Base-by-base conservation (phyloP, 495 filamentous ascomycete genomes). In the Achaetomiella virescens region DNA sequence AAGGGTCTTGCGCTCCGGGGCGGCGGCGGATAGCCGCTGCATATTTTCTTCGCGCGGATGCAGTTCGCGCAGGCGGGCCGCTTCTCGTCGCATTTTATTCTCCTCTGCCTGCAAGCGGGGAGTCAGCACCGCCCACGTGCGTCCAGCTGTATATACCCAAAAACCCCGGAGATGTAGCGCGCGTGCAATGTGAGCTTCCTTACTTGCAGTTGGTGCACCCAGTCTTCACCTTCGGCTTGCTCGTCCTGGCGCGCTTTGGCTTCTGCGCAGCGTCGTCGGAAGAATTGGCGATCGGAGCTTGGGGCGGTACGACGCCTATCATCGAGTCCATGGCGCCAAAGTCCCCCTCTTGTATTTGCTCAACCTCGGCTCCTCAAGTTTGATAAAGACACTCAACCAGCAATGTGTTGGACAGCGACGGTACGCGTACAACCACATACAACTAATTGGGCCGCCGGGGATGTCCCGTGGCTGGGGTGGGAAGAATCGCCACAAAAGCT, bases 41-140 rank as follows among this genome's bases (percentile, higher is more conserved):
- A 82, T 18, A 57, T 48, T 57, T 74, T 76, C 52, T 70, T 75
- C 9, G 76, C 77, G 21, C 72, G 70, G 17, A 79, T 65, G 58
- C 84, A 87, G 37, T 81, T 78, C 31, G 68, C 67, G 61, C 83
- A 87, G 3, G 62, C 58, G 4, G 84, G 83, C 48, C 79, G 81
- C 54, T 72, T 73, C 65, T 87, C 84, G 66, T 82, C 84, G 68
- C 84, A 87, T 69, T 86, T 86, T 25, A 87, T 83, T 59, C 77
- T 75, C 40, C 84, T 75, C 46, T 76, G 77, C 61, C 83, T 86
- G 53, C 21, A 59, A 51, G 54, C 51, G 37, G 25, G 27, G 60
- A 52, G 55, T 55, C 53, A 56, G 55, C 52, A 31, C 43, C 48
- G 45, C 18, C 38, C 9, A 48, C 25, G 35, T 47, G 54, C 41